These are phyloP conservation scores for Barbarea vulgaris DNA, from an alignment of 345 rosid genomes.

Conservation along the genomic window DNA sequence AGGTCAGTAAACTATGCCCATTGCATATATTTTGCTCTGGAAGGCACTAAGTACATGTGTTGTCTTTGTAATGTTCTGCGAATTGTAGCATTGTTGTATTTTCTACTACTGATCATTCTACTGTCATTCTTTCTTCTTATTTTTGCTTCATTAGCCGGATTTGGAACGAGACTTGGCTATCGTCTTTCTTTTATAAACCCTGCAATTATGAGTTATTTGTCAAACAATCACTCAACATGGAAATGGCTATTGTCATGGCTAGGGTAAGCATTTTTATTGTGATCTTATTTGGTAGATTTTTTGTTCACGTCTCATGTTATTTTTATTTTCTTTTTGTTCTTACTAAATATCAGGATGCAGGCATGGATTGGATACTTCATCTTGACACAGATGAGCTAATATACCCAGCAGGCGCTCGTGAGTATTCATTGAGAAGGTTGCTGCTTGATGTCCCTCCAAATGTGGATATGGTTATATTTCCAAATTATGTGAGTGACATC, in stretches of 20 bases:
- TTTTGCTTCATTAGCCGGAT: slow-evolving; percentile 62
- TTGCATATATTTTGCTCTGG: background rate
- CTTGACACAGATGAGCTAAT: slow-evolving; percentile 93
- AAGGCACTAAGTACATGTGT: slow-evolving; percentile 1
- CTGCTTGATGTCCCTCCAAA: slow-evolving; percentile 81
- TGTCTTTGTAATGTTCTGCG: slow-evolving; percentile 3
- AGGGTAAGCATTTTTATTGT: slow-evolving; percentile 64
- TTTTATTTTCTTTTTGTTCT: slow-evolving; percentile 3
- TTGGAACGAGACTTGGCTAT: slow-evolving; percentile 98
- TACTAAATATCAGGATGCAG: slow-evolving; percentile 61
- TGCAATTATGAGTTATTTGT: slow-evolving; percentile 97
- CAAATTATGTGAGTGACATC: slow-evolving; percentile 80
- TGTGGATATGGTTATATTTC: slow-evolving; percentile 91
- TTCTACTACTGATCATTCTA: slow-evolving; percentile 9
- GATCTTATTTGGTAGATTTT: slow-evolving; percentile 27
- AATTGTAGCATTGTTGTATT: background rate
- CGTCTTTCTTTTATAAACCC: slow-evolving; percentile 94
- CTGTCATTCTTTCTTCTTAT: background rate
- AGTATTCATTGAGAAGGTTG: slow-evolving; percentile 83
- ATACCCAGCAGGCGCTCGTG: slow-evolving; percentile 91
- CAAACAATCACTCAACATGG: slow-evolving; percentile 99
- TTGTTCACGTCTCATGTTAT: slow-evolving; percentile 12
- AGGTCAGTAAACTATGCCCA: slow-evolving; percentile 49
- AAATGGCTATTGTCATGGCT: slow-evolving; percentile 99
- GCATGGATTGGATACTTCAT: slow-evolving; percentile 93